Conservation (phyloP, 495 filamentous ascomycete species). For the Glonium stellatum region DNA sequence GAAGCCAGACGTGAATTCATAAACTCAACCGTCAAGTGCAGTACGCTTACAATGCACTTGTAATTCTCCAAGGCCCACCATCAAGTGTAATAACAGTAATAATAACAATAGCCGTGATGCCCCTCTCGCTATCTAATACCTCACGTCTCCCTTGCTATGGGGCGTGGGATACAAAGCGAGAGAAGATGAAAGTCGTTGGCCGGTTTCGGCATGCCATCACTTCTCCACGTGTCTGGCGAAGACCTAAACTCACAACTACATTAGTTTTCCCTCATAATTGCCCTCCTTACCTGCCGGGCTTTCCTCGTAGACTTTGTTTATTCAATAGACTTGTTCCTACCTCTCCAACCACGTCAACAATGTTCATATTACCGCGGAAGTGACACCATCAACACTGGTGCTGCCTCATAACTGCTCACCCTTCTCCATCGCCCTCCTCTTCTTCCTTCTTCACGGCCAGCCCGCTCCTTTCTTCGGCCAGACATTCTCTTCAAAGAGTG, state of each 20-base stretch:
- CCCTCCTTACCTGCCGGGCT: conserved; percentile 4
- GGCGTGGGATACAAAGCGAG: conserved; percentile 67
- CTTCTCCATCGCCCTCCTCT: conserved; percentile 10
- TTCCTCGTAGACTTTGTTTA: conserved; percentile 3
- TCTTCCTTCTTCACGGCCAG: conserved; percentile 24
- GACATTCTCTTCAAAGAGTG: conserved; percentile 1
- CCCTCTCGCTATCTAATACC: conserved; percentile 72
- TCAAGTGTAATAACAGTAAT: no score
- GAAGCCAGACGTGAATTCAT: conserved; percentile 6
- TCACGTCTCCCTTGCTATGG: conserved; percentile 45
- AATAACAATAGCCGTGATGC: neutral
- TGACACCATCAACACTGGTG: neutral
- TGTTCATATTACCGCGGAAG: conserved; percentile 1
- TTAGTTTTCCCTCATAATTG: conserved; percentile 8
- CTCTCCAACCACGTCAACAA: conserved; percentile 13
- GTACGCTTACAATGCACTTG: no score
- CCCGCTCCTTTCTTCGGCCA: conserved; percentile 26
- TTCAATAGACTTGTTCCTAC: conserved; percentile 1
- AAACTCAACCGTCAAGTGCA: neutral
- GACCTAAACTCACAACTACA: neutral
- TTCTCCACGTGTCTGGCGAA: conserved; percentile 12
- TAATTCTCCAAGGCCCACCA: no score
- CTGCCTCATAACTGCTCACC: conserved; percentile 10
- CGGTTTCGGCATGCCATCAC: conserved; percentile 17
- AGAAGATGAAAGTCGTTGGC: conserved; percentile 48